Evolutionary conservation across 1,284 basidiomycete species (phyloP).

Genomic region (Gomphus sp.): DNA sequence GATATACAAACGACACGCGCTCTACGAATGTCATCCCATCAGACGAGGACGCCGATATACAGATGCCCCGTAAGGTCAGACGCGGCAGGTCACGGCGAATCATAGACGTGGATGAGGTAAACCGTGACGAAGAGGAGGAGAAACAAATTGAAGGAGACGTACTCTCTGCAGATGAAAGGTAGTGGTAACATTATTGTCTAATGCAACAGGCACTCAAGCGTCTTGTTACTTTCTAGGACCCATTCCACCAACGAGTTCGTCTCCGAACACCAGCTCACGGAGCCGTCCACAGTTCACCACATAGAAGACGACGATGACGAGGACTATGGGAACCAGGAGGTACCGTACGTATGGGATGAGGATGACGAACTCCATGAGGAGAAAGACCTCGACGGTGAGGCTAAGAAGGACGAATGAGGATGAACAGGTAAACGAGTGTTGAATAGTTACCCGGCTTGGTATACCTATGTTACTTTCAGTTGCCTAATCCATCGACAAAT

Average conservation of each 20-base stretch:
- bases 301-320: conserved; percentile 17
- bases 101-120: not conserved
- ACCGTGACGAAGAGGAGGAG: not conserved
- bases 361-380: conserved; percentile 12
- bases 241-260: not conserved
- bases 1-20: conserved; percentile 3
- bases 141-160: not conserved
- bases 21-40: not conserved
- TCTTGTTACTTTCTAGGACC: not conserved
- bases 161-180: not conserved
- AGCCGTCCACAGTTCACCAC: not conserved
- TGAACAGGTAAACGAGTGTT: no score
- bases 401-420: no score
- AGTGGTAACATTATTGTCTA: not conserved
- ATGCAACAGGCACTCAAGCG: not conserved
- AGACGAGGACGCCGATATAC: not conserved
- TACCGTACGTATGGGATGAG: conserved; percentile 22
- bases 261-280: not conserved
- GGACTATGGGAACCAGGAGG: conserved; percentile 24
- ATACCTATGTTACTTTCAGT: not conserved
- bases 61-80: not conserved
- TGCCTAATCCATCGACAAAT: no score
- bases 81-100: not conserved
- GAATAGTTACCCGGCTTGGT: not conserved
- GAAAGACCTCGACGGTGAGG: not conserved